Conservation (phyloP, 192 early-diverging fungal species). For the Coemansia sp. region DNA sequence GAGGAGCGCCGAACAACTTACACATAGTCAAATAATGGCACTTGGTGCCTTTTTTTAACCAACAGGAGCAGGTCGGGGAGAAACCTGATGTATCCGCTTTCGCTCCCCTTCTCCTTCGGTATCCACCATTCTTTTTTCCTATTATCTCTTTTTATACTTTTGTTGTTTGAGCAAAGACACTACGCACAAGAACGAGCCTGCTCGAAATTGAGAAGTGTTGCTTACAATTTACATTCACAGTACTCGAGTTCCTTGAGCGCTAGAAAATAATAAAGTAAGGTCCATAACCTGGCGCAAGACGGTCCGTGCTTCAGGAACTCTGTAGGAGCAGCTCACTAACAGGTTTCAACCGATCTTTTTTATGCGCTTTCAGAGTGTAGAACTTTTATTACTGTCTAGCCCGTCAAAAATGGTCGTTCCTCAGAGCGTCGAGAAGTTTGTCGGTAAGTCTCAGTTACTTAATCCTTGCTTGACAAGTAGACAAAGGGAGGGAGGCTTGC, state of each 20-base stretch:
- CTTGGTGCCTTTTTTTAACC: background rate
- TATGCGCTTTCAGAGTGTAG: background rate
- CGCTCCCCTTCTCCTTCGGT: background rate
- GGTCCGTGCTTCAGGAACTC: background rate
- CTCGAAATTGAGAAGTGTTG: background rate
- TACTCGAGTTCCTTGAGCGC: background rate
- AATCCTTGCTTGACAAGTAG: background rate
- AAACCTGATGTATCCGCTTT: background rate
- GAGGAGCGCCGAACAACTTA: background rate
- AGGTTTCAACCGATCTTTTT: background rate
- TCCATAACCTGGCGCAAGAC: background rate
- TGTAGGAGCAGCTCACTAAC: background rate
- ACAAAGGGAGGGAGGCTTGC: background rate
- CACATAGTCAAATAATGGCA: background rate
- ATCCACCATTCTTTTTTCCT: background rate
- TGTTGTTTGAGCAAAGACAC: background rate
- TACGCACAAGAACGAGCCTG: background rate
- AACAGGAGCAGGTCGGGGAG: background rate
- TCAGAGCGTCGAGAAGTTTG: constrained; percentile 44
- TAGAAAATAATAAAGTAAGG: background rate
- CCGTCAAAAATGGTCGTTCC: constrained; percentile 31
- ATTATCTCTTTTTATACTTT: background rate
- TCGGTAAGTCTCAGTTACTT: constrained; percentile 38
- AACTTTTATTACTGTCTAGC: background rate
- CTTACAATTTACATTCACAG: background rate